Percentiles rank a stretch among this genome's conserved stretches.
Conservation (phyloP, 441 rosid species). For the Dalechampia spathulata region DNA sequence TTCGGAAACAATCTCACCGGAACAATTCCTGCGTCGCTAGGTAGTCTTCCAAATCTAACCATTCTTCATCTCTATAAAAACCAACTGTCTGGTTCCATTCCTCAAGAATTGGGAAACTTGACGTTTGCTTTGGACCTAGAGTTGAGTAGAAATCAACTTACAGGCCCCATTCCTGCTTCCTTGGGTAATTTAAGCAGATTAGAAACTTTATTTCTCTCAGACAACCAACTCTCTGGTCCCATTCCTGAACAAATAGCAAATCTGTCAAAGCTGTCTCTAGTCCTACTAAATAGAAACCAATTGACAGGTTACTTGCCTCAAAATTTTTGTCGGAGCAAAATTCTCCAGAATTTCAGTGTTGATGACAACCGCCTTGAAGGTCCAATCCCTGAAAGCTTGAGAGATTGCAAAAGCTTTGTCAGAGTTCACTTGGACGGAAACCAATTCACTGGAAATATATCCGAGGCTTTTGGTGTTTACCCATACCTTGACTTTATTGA, state of each 20-base stretch:
- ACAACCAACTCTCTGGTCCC: constrained; percentile 22
- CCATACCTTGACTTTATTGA: constrained; percentile 29
- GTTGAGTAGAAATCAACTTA: constrained; percentile 17
- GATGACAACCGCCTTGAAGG: constrained; percentile 51
- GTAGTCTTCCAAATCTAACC: constrained; percentile 19
- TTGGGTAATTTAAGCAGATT: constrained; percentile 6
- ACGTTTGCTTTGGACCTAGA: constrained; percentile 13
- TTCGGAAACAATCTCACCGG: constrained; percentile 23
- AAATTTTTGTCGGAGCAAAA: constrained; percentile 46
- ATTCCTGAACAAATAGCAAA: constrained; percentile 23
- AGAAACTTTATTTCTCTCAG: constrained; percentile 17
- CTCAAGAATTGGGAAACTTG: constrained; percentile 22
- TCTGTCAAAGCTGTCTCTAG: constrained; percentile 30
- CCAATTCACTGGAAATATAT: constrained; percentile 43
- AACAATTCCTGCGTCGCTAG: constrained; percentile 12
- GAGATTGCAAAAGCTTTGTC: constrained; percentile 30
- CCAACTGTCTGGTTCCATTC: constrained; percentile 22
- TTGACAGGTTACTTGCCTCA: constrained; percentile 55
- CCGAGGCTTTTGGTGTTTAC: constrained; percentile 47
- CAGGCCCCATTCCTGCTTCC: constrained; percentile 22
- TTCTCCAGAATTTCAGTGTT: constrained; percentile 31
- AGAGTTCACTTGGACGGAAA: constrained; percentile 55
- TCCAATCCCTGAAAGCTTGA: constrained; percentile 52
- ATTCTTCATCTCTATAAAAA: constrained; percentile 19
- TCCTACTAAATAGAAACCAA: constrained; percentile 37